Evolutionary conservation across 345 rosid species (phyloP), one percentile per base, ranked within the genome.

Genomic region (Carallia pectinifolia): DNA sequence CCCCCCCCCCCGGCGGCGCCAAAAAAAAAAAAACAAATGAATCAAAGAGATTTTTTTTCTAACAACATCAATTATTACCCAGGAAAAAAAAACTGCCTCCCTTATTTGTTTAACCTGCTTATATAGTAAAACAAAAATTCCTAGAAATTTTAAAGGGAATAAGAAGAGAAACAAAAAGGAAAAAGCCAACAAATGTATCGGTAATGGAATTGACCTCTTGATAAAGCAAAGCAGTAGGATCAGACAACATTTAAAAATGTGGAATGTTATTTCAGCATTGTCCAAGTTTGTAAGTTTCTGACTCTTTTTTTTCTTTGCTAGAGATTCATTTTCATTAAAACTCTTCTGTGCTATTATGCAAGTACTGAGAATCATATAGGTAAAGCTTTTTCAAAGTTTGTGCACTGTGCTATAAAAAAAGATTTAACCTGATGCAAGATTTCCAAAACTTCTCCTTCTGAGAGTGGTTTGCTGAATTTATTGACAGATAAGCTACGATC

Each of bases 401-500:
- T 10, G 66, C 13, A 31, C n/a, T 52, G 65, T 17, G 58, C 64
- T 34, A 31, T 33, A 48, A 55, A 10, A 39, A 27, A 64, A 13
- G 65, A 69, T 62, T n/a, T 76, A 62, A 92, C 99, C 97, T 92
- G 95, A 84, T 81, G 83, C 78, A 92, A 62, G 58, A 81, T 82
- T 77, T 74, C 77, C 85, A 89, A 59, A 2, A 86, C 86, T 77
- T 87, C 88, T 69, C 78, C 81, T 74, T 89, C 94, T 8, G 89
- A 79, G 67, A 80, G 75, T 68, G 74, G 74, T 40, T 69, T 71
- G 40, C 77, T 79, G 75, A 69, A 66, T 64, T 66, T 88, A 58
- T 80, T 73, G 64, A 73, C 73, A 70, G 96, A 89, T 77, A 96
- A 84, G 83, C 95, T 89, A 87, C 74, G 74, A 80, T 96, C 93